Conservation (phyloP, 2,329 filamentous ascomycete species). For the Colletotrichum sp. region DNA sequence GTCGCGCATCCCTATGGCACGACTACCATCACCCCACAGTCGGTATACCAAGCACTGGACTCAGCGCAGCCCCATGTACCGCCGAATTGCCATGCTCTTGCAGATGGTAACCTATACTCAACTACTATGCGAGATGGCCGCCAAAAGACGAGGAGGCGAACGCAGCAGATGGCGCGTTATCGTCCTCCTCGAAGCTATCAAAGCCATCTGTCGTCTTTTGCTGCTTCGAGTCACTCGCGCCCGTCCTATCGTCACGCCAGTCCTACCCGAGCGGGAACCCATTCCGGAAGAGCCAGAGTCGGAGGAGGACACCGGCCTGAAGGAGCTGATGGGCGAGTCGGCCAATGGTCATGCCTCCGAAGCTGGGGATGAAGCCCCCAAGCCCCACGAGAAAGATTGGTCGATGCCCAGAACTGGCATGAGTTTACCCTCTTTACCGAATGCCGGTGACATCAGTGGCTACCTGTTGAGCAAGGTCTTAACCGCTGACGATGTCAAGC, state of each 20-base stretch:
- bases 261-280: constrained; percentile 83
- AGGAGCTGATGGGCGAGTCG: constrained; percentile 48
- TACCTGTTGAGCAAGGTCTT: constrained; percentile 91
- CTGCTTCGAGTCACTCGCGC: constrained; percentile 84
- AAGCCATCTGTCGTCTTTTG: constrained; percentile 82
- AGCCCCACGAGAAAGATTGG: constrained; percentile 68
- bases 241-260: constrained; percentile 81
- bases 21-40: constrained; percentile 61
- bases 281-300: constrained; percentile 63
- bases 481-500: constrained; percentile 95
- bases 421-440: constrained; percentile 82
- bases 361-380: constrained; percentile 45
- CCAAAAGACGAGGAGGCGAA: constrained; percentile 83
- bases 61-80: constrained; percentile 71
- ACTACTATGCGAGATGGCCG: constrained; percentile 96
- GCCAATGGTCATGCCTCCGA: constrained; percentile 67
- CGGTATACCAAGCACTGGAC: constrained; percentile 74
- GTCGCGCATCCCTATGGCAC: constrained; percentile 60
- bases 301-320: constrained; percentile 43
- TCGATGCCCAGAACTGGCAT: constrained; percentile 94
- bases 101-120: constrained; percentile 96
- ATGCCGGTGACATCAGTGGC: constrained; percentile 79
- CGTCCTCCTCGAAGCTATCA: constrained; percentile 82
- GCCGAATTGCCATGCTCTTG: constrained; percentile 78
- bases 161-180: constrained; percentile 85